A percentile compares a stretch with the other conserved stretches of the same genome.
These are phyloP conservation scores for Sphaerobolus stellatus DNA, from an alignment of 1,284 basidiomycete species.

Conservation along the genomic window DNA sequence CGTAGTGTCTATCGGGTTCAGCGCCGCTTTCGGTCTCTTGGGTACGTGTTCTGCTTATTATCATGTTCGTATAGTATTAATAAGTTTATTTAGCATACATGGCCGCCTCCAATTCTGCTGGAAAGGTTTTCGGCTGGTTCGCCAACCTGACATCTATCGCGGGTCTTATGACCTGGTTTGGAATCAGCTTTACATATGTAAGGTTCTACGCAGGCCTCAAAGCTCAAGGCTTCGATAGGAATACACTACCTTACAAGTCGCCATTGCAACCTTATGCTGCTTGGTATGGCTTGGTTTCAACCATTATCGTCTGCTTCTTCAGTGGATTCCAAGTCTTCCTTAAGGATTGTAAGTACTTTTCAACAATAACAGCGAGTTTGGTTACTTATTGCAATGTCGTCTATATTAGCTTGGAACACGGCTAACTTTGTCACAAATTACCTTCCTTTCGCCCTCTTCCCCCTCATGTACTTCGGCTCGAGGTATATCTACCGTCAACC, in stretches of 20 bases:
- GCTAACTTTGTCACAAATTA: constrained; percentile 64
- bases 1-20: constrained; percentile 65
- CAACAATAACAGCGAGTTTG: too few relatives aligned
- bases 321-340: constrained; percentile 78
- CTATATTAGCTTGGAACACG: constrained; percentile 47
- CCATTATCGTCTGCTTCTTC: constrained; percentile 66
- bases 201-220: constrained; percentile 77
- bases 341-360: constrained; percentile 35
- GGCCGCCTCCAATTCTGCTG: constrained; percentile 58
- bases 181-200: constrained; percentile 76
- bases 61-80: not conserved
- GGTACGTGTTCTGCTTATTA: constrained; percentile 37
- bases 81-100: constrained; percentile 43
- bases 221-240: constrained; percentile 70
- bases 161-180: constrained; percentile 81
- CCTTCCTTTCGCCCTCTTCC: constrained; percentile 75
- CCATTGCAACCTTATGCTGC: constrained; percentile 69
- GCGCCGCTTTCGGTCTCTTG: constrained; percentile 68
- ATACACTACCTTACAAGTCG: constrained; percentile 63
- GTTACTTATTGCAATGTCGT: not conserved
- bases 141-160: constrained; percentile 67
- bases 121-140: constrained; percentile 76
- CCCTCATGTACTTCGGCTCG: constrained; percentile 65
- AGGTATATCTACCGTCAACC: constrained; percentile 49
- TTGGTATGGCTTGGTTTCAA: constrained; percentile 59